Percentiles rank a stretch among this genome's conserved stretches.
Conservation (phyloP, 164 flowering plant species). For the Magnolia sinica region DNA sequence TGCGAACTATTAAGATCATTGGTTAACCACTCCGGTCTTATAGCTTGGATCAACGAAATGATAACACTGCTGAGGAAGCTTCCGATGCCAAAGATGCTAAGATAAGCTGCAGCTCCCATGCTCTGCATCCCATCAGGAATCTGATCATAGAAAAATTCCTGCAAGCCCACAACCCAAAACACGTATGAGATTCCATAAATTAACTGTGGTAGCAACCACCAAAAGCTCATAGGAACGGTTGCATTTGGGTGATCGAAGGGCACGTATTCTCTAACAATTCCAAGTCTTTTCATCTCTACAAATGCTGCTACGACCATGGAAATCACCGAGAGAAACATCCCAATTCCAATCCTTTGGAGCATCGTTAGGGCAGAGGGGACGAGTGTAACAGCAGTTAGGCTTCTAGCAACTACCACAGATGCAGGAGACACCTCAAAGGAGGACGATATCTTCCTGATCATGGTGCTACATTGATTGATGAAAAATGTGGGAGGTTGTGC, state of each 20-base stretch:
- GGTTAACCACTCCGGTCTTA: conserved; percentile 8
- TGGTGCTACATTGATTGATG: conserved; percentile 16
- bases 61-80: conserved; percentile 9
- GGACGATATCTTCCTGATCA: conserved; percentile 4
- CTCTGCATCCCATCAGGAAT: conserved; percentile 14
- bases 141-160: conserved; percentile 16
- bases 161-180: conserved; percentile 14
- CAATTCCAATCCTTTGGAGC: conserved; percentile 2
- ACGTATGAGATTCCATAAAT: conserved; percentile 4
- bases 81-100: conserved; percentile 11
- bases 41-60: not conserved
- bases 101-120: conserved; percentile 6
- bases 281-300: conserved; percentile 11
- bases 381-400: not conserved
- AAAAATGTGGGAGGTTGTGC: conserved; percentile 10
- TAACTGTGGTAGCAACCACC: conserved; percentile 14
- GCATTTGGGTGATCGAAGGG: not conserved
- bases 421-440: conserved; percentile 6
- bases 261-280: conserved; percentile 5
- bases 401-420: not conserved
- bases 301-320: conserved; percentile 13
- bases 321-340: not conserved
- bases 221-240: conserved; percentile 7
- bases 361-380: conserved; percentile 4
- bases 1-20: conserved; percentile 14